Conservation (phyloP, 108 stramenopile genomes). For the Cyclotella sp. region DNA sequence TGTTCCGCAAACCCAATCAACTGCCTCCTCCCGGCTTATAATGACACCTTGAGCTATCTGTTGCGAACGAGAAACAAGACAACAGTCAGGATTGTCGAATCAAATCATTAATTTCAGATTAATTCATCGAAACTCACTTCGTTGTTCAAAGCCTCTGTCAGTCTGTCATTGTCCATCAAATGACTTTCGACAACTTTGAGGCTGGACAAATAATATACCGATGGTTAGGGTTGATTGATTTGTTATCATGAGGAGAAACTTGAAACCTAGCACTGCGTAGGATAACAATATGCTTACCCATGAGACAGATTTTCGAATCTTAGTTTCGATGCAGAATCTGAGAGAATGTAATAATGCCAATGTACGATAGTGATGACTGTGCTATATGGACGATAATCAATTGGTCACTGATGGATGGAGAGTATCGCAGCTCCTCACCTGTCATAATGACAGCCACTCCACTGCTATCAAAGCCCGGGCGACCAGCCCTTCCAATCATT, state of each 20-base stretch:
- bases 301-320: conserved; percentile 52
- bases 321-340: conserved; percentile 43
- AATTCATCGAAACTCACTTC: conserved; percentile 37
- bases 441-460: conserved; percentile 93
- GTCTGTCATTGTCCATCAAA: conserved; percentile 51
- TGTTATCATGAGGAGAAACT: not conserved
- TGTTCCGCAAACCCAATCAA: conserved; percentile 72
- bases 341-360: not conserved
- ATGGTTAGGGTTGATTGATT: not conserved
- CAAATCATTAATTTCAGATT: no score
- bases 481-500: conserved; percentile 98
- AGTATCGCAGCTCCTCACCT: conserved; percentile 25
- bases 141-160: conserved; percentile 80
- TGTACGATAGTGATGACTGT: not conserved
- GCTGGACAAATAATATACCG: conserved; percentile 28
- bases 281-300: conserved; percentile 26
- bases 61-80: no score
- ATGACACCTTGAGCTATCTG: conserved; percentile 82
- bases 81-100: not conserved
- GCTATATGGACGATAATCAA: not conserved
- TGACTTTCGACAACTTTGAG: conserved; percentile 77
- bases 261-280: not conserved
- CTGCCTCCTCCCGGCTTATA: conserved; percentile 50
- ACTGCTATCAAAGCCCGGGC: conserved; percentile 94
- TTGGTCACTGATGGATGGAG: not conserved